A percentile compares a stretch with the other conserved stretches of the same genome.
Evolutionary conservation across 257 asterid species (phyloP).

Genomic region (Nemophila menziesii): DNA sequence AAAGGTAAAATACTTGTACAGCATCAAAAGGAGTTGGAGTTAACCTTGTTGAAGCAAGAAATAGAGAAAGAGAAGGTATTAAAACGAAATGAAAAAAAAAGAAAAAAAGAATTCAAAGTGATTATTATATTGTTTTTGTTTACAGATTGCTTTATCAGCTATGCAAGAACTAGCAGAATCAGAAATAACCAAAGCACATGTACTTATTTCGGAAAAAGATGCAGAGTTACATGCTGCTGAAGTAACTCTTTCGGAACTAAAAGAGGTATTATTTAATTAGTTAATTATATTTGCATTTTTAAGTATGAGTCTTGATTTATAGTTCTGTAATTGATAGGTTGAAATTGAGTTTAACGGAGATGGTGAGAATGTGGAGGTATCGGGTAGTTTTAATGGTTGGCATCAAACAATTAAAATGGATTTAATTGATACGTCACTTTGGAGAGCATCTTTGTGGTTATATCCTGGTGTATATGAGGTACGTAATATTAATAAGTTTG

Average conservation of each 20-base stretch:
- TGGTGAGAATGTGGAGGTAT: conserved; percentile 66
- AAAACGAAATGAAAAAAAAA: background rate
- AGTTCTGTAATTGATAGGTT: conserved; percentile 29
- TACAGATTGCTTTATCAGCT: conserved; percentile 49
- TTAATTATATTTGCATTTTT: background rate
- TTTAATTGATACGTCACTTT: conserved; percentile 30
- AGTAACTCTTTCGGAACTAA: conserved; percentile 58
- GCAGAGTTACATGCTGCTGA: conserved; percentile 54
- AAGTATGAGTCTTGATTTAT: background rate
- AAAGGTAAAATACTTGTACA: conserved; percentile 22
- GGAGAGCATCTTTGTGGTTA: conserved; percentile 75
- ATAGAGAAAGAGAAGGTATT: conserved; percentile 78
- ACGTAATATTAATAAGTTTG: conserved; percentile 6
- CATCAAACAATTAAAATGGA: conserved; percentile 58
- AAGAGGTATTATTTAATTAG: conserved; percentile 43
- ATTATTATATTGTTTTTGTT: conserved; percentile 13
- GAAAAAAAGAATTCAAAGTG: background rate
- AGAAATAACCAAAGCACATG: conserved; percentile 53
- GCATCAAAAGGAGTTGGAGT: conserved; percentile 84
- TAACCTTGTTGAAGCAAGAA: conserved; percentile 55
- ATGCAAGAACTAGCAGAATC: conserved; percentile 63
- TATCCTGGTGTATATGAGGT: conserved; percentile 98
- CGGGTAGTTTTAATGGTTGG: conserved; percentile 99
- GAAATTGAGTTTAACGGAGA: conserved; percentile 57
- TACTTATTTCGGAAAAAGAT: conserved; percentile 58